Base-by-base conservation (phyloP, 345 rosid genomes). In the Alliaria petiolata region DNA sequence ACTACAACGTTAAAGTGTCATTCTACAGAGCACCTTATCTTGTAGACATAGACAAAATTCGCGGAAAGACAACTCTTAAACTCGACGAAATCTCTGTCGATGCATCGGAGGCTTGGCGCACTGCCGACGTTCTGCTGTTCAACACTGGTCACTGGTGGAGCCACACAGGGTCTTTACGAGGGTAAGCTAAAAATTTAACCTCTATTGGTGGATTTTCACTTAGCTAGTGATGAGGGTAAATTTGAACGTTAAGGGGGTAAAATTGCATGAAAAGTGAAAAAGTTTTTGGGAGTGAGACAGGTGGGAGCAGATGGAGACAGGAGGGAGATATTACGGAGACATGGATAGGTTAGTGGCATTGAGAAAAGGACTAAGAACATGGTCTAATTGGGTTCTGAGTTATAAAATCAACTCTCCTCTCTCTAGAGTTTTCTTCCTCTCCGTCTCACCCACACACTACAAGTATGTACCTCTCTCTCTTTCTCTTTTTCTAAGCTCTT, bases 141-240 rank as follows among this genome's bases (percentile, higher is more conserved):
- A 89, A 95, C 89, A 95, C 97, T 16, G 99, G 99, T 17, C 99
- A 95, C 34, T 95, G 99, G 99, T 95, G 99, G 99, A 88, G 51
- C 61, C 99, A 95, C 66, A 42, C 70, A 60, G 93, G 95, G 1
- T 78, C 90, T 60, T 81, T 88, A 65, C 90, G 85, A 81, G 99
- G 93, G 99, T 91, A 34, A 15, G 31, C 52, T 58, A 46, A 15
- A 6, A 28, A 28, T 5, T 55, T 31, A 15, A 34, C 31, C 50
- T 45, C 49, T 55, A 20, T 20, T 9, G 3, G 25, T 34, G 6
- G 22, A 20, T 57, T 22, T 7, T 53, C 38, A 35, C 28, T 12
- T 65, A 46, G 16, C 47, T 44, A 40, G 8, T 4, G 16, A n/a
- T 4, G 16, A n/a, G 54, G 73, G 55, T 50, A 6, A 50, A 58